Evolutionary conservation across 495 filamentous ascomycete species (phyloP), one percentile per base, ranked within the genome.

Genomic region (Hypoxylon fragiforme): DNA sequence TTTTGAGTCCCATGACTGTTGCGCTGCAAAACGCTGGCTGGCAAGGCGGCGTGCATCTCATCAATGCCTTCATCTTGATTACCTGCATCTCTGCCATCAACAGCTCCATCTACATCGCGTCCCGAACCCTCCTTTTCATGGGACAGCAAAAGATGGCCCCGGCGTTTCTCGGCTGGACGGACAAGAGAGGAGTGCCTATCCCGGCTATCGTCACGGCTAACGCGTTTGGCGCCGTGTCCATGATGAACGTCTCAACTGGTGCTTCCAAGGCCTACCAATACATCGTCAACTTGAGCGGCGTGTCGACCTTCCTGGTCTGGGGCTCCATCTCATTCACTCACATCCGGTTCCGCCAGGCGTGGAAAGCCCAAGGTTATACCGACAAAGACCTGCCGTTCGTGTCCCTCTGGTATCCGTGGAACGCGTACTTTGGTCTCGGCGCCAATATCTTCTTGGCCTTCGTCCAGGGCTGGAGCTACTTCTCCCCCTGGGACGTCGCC

Each of bases 21-120:
- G 83, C 82, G 12, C 73, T 83, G 21, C 75, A 79, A 30, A 77
- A 81, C 39, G 82, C 81, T 12, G 80, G 80, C 21, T 77, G 79
- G 65, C 64, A 74, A 21, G 68, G 64, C 22, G 79, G 77, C 19
- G 80, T 82, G 8, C 79, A 87, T 52, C 73, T 89, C 3, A 85
- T 89, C 77, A 89, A 89, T 59, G 85, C 79, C 22, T 77, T 89
- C 47, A 88, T 89, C 63, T 75, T 89, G 19, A 72, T 87, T 44
- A 85, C 86, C 20, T 83, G 84, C 45, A 73, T 87, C 21, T 85
- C 81, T n/a, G 85, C 86, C 14, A 79, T 83, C 21, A 89, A 88
- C 68, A 80, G 79, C 20, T 86, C 82, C 1, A 76, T 89, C 22
- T 89, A 89, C 58, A 83, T 88, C 44, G 78, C 77, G 9, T 85